Conservation (phyloP, 2,329 filamentous ascomycete species). For the Epichloe amarillans region DNA sequence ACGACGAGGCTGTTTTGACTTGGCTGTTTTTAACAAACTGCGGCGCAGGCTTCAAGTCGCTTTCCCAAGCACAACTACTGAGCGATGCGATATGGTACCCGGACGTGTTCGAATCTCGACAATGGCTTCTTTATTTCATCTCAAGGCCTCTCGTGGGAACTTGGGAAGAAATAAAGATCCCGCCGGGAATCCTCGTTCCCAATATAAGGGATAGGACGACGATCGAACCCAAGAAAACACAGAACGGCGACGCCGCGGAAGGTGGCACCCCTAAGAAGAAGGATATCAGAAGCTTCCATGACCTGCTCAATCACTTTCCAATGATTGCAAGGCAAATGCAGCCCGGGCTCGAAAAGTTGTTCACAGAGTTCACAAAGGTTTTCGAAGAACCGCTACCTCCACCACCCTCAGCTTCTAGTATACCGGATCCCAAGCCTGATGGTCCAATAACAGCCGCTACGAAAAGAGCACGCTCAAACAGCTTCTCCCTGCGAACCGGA, state of each 20-base stretch:
- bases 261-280: slow-evolving; percentile 52
- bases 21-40: not conserved
- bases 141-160: slow-evolving; percentile 74
- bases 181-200: slow-evolving; percentile 47
- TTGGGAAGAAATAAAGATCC: slow-evolving; percentile 63
- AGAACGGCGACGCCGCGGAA: slow-evolving; percentile 28
- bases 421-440: slow-evolving; percentile 44
- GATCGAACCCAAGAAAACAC: slow-evolving; percentile 22
- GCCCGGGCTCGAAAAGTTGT: slow-evolving; percentile 73
- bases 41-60: slow-evolving; percentile 66
- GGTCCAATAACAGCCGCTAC: slow-evolving; percentile 42
- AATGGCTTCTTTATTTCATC: slow-evolving; percentile 96
- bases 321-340: slow-evolving; percentile 97
- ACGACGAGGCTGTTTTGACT: not conserved
- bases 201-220: slow-evolving; percentile 26
- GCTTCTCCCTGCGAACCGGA: slow-evolving; percentile 23
- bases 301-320: slow-evolving; percentile 81
- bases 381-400: slow-evolving; percentile 76
- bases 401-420: slow-evolving; percentile 48
- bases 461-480: slow-evolving; percentile 41
- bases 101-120: slow-evolving; percentile 74
- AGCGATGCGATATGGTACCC: slow-evolving; percentile 79
- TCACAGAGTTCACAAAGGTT: slow-evolving; percentile 75
- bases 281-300: slow-evolving; percentile 80
- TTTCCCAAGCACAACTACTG: slow-evolving; percentile 80